A percentile compares a stretch with the other conserved stretches of the same genome.
Evolutionary conservation across 2,329 filamentous ascomycete species (phyloP).

Genomic region (Trichoderma guizhouense): DNA sequence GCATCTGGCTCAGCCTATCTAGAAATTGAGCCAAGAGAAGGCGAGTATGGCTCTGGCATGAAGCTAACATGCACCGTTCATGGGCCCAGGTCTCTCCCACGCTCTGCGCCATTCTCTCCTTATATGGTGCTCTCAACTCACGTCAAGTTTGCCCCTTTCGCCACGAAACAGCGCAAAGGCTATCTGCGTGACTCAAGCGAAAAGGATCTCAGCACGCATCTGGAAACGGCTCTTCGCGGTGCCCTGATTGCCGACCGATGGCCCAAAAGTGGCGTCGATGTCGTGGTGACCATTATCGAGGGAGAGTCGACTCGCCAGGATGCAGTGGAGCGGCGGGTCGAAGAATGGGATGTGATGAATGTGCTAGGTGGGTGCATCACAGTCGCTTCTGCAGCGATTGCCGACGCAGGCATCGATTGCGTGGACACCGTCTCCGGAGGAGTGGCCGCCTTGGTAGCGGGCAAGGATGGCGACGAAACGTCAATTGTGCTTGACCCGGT

Average conservation of each 20-base stretch:
- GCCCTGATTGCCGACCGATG: slow-evolving; percentile 90
- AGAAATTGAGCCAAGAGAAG: slow-evolving; percentile 55
- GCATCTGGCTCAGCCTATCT: slow-evolving; percentile 91
- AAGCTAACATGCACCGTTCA: slow-evolving; percentile 94
- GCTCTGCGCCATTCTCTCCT: slow-evolving; percentile 86
- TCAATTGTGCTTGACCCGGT: slow-evolving; percentile 74
- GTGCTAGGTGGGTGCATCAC: slow-evolving; percentile 90
- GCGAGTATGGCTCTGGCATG: slow-evolving; percentile 60
- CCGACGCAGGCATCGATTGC: slow-evolving; percentile 93
- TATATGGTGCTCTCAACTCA: slow-evolving; percentile 89
- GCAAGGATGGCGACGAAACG: slow-evolving; percentile 32
- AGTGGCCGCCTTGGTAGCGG: slow-evolving; percentile 72
- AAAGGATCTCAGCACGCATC: slow-evolving; percentile 82
- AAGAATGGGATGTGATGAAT: slow-evolving; percentile 85
- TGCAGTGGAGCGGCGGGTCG: slow-evolving; percentile 48
- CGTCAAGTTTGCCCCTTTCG: slow-evolving; percentile 95
- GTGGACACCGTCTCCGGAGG: slow-evolving; percentile 87
- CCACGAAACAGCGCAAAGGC: slow-evolving; percentile 74
- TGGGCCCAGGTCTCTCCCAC: slow-evolving; percentile 84
- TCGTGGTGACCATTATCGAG: slow-evolving; percentile 89
- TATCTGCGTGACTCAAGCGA: slow-evolving; percentile 85
- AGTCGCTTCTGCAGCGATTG: slow-evolving; percentile 86
- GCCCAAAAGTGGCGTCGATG: slow-evolving; percentile 98
- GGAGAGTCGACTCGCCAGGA: slow-evolving; percentile 74
- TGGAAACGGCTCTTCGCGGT: slow-evolving; percentile 86